A percentile compares a stretch with the other conserved stretches of the same genome.
Conservation (phyloP, 1,284 basidiomycete species). For the Ganoderma meredithae region DNA sequence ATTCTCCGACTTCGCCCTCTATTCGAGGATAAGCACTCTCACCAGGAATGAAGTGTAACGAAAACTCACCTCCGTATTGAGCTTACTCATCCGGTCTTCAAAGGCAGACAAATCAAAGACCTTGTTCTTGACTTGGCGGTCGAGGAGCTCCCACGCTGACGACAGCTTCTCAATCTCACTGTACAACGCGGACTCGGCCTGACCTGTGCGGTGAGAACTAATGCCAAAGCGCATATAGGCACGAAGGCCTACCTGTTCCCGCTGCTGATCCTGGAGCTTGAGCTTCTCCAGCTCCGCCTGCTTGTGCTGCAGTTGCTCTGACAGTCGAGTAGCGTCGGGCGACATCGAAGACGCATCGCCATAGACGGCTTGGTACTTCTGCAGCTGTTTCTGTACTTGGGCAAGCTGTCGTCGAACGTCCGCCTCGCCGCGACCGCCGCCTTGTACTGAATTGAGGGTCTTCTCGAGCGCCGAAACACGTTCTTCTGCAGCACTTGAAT, state of each 20-base stretch:
- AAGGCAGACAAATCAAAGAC: slow-evolving; percentile 80
- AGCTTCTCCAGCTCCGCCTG: slow-evolving; percentile 69
- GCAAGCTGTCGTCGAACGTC: slow-evolving; percentile 61
- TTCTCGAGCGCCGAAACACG: slow-evolving; percentile 60
- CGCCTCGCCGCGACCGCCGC: slow-evolving; percentile 60
- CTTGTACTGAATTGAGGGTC: slow-evolving; percentile 52
- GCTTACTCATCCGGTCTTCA: slow-evolving; percentile 80
- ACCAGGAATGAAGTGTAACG: neutral
- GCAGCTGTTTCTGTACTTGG: slow-evolving; percentile 55
- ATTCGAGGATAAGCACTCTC: slow-evolving; percentile 16
- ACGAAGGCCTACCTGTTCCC: slow-evolving; percentile 51
- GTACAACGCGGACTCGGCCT: slow-evolving; percentile 84
- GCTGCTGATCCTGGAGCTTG: slow-evolving; percentile 61
- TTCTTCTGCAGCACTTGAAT: slow-evolving; percentile 58
- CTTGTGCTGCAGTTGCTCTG: slow-evolving; percentile 64
- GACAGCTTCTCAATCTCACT: slow-evolving; percentile 89
- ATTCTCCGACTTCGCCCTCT: slow-evolving; percentile 95
- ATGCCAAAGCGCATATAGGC: neutral
- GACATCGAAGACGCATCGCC: slow-evolving; percentile 61
- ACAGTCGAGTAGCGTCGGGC: slow-evolving; percentile 59
- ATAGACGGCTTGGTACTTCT: slow-evolving; percentile 67
- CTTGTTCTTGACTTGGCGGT: slow-evolving; percentile 85
- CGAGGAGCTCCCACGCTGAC: slow-evolving; percentile 87
- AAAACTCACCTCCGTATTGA: slow-evolving; percentile 65
- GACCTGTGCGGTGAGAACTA: neutral